Base-by-base conservation (phyloP, 176 grass and related monocot genomes). In the Alopecurus myosuroides region DNA sequence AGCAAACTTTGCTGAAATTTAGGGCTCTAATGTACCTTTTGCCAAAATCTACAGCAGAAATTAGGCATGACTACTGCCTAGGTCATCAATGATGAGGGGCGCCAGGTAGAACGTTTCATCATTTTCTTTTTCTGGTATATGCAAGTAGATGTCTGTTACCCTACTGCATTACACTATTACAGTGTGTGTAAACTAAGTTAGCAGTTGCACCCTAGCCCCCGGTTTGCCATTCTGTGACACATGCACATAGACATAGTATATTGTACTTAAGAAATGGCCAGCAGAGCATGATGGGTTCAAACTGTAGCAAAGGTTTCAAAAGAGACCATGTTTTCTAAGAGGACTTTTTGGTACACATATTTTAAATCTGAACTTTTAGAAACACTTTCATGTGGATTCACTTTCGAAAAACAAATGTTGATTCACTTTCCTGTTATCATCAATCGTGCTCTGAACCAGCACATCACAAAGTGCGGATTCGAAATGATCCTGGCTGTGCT, bases 361-460 rank as follows among this genome's bases (percentile, higher is more conserved):
- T 68, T 49, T 65, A 23, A 63, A 61, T 88, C 66, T 68, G 29
- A 26, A 74, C 79, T 82, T 88, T 88, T 53, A 78, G 82, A 55
- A 44, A 81, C 44, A 50, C 73, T 57, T 77, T 56, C 73, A 72
- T 77, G 66, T 78, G 82, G 78, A 68, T 66, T 85, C 85, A 48
- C 78, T 91, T 85, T 85, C 72, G n/a, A n/a, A n/a, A n/a, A n/a
- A n/a, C n/a, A n/a, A n/a, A 72, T 77, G 66, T 78, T 77, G 78
- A 68, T 66, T 85, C 85, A 48, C 78, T 91, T 85, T 85, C 72
- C 20, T 48, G 26, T 65, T 85, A 60, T 84, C 71, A 67, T 18
- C 77, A 64, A 77, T 50, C 29, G 76, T 75, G 37, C 58, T 66
- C 75, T 80, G 39, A 84, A 77, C 17, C 62, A 63, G 83, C 81